These are phyloP conservation scores for Ascobolus immersus DNA, from an alignment of 495 filamentous ascomycete genomes.

Conservation along the genomic window DNA sequence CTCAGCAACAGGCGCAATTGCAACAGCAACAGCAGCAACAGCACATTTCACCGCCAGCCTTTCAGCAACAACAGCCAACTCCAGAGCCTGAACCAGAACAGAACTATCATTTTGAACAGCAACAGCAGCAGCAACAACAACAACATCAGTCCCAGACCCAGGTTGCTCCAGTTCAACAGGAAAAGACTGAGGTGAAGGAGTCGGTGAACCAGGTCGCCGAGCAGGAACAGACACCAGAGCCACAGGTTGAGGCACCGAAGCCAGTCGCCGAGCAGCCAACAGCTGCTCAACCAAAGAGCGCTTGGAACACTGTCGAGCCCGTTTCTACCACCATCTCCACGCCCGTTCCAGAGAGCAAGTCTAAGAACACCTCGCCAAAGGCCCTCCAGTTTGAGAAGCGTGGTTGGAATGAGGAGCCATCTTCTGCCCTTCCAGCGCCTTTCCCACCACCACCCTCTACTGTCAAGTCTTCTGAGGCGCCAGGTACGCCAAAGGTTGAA, in stretches of 20 bases:
- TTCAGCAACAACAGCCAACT: constrained; percentile 15
- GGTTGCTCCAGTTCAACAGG: constrained; percentile 11
- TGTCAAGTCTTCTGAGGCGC: constrained; percentile 7
- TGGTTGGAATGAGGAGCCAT: no score
- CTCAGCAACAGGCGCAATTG: constrained; percentile 18
- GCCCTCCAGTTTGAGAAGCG: no score
- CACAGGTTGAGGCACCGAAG: constrained; percentile 9
- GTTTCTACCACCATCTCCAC: no score
- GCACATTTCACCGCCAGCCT: constrained; percentile 29
- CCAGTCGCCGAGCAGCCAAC: constrained; percentile 8
- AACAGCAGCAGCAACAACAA: constrained; percentile 30
- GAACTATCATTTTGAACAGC: constrained; percentile 29
- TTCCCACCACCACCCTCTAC: constrained; percentile 13
- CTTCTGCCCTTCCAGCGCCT: constrained; percentile 3
- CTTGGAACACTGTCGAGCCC: no score
- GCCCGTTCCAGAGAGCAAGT: no score
- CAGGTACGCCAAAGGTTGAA: constrained; percentile 22
- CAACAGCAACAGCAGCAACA: constrained; percentile 18
- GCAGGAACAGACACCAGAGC: constrained; percentile 6
- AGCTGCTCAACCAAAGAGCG: neutral
- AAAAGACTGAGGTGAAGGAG: constrained; percentile 10
- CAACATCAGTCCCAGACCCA: constrained; percentile 27
- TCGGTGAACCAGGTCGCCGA: constrained; percentile 10
- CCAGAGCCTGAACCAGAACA: constrained; percentile 22
- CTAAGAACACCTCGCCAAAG: no score